A percentile compares a stretch with the other conserved stretches of the same genome.
phyloP scores from a whole-genome alignment of 352 stramenopile genomes.

The Achlya hypogyna region DNA sequence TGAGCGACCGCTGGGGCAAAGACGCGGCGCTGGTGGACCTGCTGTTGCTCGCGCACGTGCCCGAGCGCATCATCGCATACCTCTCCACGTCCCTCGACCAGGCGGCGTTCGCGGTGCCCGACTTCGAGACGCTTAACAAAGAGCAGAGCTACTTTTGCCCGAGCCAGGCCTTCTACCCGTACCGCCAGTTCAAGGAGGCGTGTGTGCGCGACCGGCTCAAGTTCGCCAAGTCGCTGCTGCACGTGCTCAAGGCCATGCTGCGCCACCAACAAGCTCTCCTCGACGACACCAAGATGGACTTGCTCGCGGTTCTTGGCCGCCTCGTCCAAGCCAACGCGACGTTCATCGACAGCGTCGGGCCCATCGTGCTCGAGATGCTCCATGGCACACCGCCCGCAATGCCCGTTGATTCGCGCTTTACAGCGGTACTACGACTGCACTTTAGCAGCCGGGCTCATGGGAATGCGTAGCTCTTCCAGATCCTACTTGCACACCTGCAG shows the following conservation, averaged over 20 bases:
- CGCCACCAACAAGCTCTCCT: not conserved
- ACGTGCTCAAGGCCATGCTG: not conserved
- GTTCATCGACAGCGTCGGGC: not conserved
- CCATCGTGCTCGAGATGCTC: conserved; percentile 7
- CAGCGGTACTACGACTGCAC: not conserved
- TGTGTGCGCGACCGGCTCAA: conserved; percentile 2
- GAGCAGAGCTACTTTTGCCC: conserved; percentile 13
- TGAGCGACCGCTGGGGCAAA: not conserved
- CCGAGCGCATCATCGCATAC: conserved; percentile 3
- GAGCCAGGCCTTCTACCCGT: conserved; percentile 15
- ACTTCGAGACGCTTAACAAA: not conserved
- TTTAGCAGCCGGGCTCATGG: not conserved
- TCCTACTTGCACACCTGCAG: conserved; percentile 1
- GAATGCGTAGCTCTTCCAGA: conserved; percentile 10
- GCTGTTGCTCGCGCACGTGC: conserved; percentile 7
- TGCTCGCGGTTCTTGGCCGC: not conserved
- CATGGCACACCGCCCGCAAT: not conserved
- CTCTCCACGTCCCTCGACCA: not conserved
- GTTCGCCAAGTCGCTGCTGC: not conserved
- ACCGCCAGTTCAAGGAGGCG: conserved; percentile 17
- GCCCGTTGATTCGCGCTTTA: conserved; percentile 10
- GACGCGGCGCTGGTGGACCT: not conserved
- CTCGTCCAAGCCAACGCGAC: not conserved
- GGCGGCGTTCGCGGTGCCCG: conserved; percentile 4
- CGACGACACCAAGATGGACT: conserved; percentile 1